phyloP scores from a whole-genome alignment of 2,329 filamentous ascomycete species.

The Pestalotiopsis sp. region DNA sequence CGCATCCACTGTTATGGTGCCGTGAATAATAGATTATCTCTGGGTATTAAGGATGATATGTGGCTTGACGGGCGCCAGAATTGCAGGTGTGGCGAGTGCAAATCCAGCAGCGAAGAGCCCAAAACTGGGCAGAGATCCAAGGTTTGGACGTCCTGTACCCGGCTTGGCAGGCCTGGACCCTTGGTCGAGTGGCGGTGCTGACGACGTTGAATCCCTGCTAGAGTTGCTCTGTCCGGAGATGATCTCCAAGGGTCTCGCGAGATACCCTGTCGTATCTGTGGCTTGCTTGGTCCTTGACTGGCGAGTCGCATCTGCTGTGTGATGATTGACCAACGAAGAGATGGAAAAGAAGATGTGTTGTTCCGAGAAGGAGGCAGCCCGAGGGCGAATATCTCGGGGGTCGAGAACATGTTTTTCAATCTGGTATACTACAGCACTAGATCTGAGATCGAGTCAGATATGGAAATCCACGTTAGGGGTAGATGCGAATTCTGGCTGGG shows the following conservation, averaged over 20 bases:
- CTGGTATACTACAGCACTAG: neutral
- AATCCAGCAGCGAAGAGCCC: constrained; percentile 15
- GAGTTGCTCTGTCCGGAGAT: constrained; percentile 19
- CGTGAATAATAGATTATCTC: constrained; percentile 12
- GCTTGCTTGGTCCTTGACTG: neutral
- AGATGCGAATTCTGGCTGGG: neutral
- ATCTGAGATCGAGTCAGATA: neutral
- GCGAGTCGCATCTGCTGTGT: neutral
- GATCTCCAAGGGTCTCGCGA: constrained; percentile 16
- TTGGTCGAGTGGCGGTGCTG: constrained; percentile 31
- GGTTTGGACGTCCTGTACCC: constrained; percentile 15
- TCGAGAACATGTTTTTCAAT: neutral
- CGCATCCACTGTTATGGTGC: constrained; percentile 9
- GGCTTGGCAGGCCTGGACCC: constrained; percentile 14
- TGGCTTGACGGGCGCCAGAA: constrained; percentile 5
- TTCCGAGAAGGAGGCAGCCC: constrained; percentile 5
- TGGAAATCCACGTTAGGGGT: neutral
- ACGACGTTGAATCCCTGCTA: constrained; percentile 17
- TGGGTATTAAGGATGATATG: neutral
- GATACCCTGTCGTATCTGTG: neutral
- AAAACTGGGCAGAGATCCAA: constrained; percentile 28
- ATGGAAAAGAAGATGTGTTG: neutral
- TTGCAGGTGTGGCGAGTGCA: constrained; percentile 29
- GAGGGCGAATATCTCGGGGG: neutral
- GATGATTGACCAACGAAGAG: neutral